Evolutionary conservation across 129 eudicot species (phyloP), one percentile per base, ranked within the genome.

Genomic region (Tanacetum coccineum): DNA sequence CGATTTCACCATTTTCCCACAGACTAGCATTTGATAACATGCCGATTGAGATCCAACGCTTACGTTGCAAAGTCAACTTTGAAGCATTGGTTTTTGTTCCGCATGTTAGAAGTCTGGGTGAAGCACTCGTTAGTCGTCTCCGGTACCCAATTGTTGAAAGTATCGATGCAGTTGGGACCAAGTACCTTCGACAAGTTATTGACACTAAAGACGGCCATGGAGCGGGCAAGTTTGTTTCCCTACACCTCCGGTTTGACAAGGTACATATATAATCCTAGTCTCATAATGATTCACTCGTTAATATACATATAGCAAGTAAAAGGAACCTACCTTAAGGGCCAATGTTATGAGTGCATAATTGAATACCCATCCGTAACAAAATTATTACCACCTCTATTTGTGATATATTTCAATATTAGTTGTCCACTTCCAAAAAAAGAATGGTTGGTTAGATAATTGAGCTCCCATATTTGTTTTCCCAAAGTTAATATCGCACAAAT

Each of bases 161-260:
- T 32, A 75, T 75, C 15, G 83, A 74, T 60, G 78, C 58, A 3
- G 83, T 68, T 3, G 81, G 84, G 64, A 67, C 71, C 70, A 87
- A 87, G 63, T 80, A 81, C 73, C 74, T 86, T 19, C 70, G 78
- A 68, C 77, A 81, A 64, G 80, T 83, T 59, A 76, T 76, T 12
- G 82, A 82, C 72, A 71, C 88, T 20, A 79, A 80, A 70, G 68
- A 62, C 52, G 82, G 72, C 14, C 80, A 76, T 64, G 80, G 85
- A 55, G 81, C 75, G 10, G 87, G 91, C 55, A 93, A 93, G 68
- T 93, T 86, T 67, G 98, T 78, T 60, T 89, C 83, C 75, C 78
- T 93, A n/a, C 98, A 93, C 74, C 82, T 93, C 55, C 89, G 98
- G 2, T 93, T 93, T 64, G 98, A 93, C 77, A 93, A 93, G 90